These are phyloP conservation scores for Fusarium keratoplasticum DNA, from an alignment of 2,329 filamentous ascomycete genomes.

Conservation along the genomic window DNA sequence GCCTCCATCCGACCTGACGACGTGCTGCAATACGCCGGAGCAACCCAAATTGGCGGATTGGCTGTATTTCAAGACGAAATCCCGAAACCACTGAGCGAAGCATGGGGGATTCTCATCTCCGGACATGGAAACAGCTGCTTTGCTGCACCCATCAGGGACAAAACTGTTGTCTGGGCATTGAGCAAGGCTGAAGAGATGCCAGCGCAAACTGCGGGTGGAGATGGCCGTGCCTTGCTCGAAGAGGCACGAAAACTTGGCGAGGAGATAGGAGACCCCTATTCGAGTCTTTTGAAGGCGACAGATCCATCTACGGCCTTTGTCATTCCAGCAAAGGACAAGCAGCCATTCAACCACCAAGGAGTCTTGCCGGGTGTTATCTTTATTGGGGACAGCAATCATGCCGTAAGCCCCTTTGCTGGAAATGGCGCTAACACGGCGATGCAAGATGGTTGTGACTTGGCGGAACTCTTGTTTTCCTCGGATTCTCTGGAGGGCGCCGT, in stretches of 20 bases:
- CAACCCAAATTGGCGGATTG: not conserved
- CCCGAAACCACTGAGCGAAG: not conserved
- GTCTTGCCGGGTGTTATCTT: not conserved
- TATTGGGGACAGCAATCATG: not conserved
- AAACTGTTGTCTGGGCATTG: not conserved
- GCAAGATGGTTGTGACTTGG: not conserved
- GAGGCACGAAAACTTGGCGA: not conserved
- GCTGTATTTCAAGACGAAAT: not conserved
- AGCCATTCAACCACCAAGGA: not conserved
- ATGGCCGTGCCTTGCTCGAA: not conserved
- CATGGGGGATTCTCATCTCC: not conserved
- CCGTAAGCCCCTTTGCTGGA: not conserved
- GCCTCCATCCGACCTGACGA: not conserved
- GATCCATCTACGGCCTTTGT: not conserved
- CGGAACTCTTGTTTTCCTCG: not conserved
- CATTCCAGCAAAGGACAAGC: not conserved
- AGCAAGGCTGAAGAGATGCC: not conserved
- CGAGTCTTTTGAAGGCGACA: not conserved
- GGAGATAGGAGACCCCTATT: not conserved
- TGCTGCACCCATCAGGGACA: not conserved
- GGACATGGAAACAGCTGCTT: not conserved
- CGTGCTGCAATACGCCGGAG: not conserved
- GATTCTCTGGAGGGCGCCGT: not conserved
- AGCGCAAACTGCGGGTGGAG: not conserved
- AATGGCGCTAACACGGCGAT: not conserved